Percentiles rank a stretch among this genome's conserved stretches.
Evolutionary conservation across 768 basidiomycete species (phyloP).

Genomic region (Aureoboletus auriporus): DNA sequence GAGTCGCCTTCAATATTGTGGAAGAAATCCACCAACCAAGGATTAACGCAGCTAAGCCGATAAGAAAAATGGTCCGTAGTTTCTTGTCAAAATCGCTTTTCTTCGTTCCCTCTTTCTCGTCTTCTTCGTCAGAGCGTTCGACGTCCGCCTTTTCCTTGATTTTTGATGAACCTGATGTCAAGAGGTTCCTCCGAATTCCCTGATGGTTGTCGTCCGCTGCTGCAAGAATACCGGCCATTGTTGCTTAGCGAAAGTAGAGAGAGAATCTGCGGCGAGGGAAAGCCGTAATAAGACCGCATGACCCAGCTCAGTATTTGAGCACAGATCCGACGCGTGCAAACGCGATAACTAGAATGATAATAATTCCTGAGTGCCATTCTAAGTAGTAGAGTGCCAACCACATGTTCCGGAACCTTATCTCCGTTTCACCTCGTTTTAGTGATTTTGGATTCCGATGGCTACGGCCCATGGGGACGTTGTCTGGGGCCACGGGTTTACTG

Average conservation of each 20-base stretch:
- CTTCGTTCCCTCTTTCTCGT: slow-evolving; percentile 5
- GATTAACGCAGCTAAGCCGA: slow-evolving; percentile 54
- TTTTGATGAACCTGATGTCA: slow-evolving; percentile 11
- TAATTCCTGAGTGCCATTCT: too few relatives aligned
- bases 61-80: slow-evolving; percentile 45
- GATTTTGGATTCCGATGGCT: too few relatives aligned
- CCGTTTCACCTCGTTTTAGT: too few relatives aligned
- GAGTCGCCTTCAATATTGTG: slow-evolving; percentile 61
- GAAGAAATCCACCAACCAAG: slow-evolving; percentile 86
- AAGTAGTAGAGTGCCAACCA: too few relatives aligned
- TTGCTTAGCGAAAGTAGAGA: not conserved
- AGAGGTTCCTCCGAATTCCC: slow-evolving; percentile 19
- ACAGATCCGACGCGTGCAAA: not conserved
- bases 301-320: not conserved
- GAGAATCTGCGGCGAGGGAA: not conserved
- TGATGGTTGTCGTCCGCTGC: slow-evolving; percentile 1
- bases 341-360: not conserved
- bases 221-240: slow-evolving; percentile 16
- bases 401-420: too few relatives aligned
- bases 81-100: slow-evolving; percentile 12
- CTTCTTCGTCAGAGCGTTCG: slow-evolving; percentile 9
- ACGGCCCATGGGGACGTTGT: too few relatives aligned
- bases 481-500: too few relatives aligned
- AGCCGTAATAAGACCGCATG: slow-evolving; percentile 6
- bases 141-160: slow-evolving; percentile 17